phyloP scores from a whole-genome alignment of 2,329 filamentous ascomycete genomes.

The Penicillium sp. region DNA sequence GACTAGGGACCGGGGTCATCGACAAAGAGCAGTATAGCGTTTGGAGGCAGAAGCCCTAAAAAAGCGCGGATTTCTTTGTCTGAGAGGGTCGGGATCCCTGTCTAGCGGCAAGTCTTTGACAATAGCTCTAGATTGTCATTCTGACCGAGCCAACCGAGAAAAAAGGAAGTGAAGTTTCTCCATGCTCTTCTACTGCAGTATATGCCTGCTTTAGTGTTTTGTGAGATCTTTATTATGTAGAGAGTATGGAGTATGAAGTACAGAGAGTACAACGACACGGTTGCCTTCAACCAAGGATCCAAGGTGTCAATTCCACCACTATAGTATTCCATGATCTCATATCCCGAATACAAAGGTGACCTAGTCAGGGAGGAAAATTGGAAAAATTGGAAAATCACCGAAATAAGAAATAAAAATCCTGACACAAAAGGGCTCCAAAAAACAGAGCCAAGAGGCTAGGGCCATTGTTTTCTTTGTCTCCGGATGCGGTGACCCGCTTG shows the following conservation, averaged over 20 bases:
- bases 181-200: neutral
- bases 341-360: too few species aligned
- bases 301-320: neutral
- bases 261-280: neutral
- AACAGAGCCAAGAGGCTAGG: constrained; percentile 13
- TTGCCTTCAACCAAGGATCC: neutral
- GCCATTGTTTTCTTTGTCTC: constrained; percentile 31
- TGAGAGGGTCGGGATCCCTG: constrained; percentile 10
- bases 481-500: constrained; percentile 25
- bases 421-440: too few species aligned
- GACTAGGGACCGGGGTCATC: neutral
- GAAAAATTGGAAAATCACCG: too few species aligned
- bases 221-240: too few species aligned
- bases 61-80: constrained; percentile 10
- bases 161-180: neutral
- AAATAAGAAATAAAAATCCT: neutral
- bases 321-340: too few species aligned
- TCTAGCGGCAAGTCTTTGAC: constrained; percentile 21
- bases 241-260: too few species aligned
- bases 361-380: too few species aligned
- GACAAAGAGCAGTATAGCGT: constrained; percentile 13
- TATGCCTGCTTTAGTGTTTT: neutral
- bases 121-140: constrained; percentile 15
- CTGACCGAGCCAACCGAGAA: constrained; percentile 23
- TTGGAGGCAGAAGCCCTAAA: constrained; percentile 12